phyloP scores from a whole-genome alignment of 305 asterid genomes.

The Fraxinus ornus region DNA sequence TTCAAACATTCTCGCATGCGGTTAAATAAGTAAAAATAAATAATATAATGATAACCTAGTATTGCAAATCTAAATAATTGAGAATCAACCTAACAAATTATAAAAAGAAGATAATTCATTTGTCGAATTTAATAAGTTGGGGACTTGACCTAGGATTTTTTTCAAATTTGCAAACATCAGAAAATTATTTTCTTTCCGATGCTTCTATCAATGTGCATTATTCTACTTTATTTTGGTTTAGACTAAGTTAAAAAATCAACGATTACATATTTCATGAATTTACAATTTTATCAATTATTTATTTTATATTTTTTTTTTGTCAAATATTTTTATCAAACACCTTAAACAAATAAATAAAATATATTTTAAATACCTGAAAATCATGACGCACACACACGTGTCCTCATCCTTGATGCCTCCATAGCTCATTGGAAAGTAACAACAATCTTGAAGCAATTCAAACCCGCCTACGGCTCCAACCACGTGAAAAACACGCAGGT shows the following conservation, averaged over 20 bases:
- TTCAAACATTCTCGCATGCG: background rate
- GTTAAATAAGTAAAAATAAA: background rate
- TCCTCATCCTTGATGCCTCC: conserved; percentile 1
- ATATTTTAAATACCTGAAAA: conserved; percentile 5
- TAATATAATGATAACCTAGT: background rate
- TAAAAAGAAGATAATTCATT: background rate
- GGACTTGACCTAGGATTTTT: background rate
- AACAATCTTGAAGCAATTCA: background rate
- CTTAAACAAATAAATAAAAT: background rate
- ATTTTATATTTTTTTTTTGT: no score
- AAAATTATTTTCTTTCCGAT: background rate
- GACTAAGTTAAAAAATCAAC: background rate
- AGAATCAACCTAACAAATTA: background rate
- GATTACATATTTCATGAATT: no score
- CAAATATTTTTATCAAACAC: no score
- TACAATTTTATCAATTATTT: background rate
- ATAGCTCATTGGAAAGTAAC: background rate
- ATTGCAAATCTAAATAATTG: background rate
- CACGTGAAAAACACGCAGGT: background rate
- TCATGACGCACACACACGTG: conserved; percentile 32
- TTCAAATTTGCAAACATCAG: background rate
- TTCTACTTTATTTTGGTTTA: background rate
- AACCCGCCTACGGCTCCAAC: background rate
- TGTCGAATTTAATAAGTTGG: background rate
- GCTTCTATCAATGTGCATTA: background rate